Base-by-base conservation (phyloP, 805 yeast genomes). In the Starmerella apis region DNA sequence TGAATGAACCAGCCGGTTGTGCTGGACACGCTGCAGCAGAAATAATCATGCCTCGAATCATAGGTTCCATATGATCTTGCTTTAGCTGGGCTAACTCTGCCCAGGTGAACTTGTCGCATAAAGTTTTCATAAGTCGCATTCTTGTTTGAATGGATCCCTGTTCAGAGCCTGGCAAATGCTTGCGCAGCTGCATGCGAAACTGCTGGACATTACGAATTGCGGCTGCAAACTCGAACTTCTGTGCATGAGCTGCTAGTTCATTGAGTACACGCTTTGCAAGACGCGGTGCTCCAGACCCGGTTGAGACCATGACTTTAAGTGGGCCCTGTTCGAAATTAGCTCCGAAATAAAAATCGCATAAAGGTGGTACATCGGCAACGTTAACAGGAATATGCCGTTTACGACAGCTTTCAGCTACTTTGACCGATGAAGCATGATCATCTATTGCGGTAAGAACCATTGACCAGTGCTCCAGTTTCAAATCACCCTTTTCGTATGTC, bases 321-420 rank as follows among this genome's bases (percentile, higher is more conserved):
- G 79, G 77, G 14, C 88, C 92, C 55, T 76, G 76, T 59, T 83
- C 73, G 63, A 77, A 79, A 68, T 81, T 79, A 22, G 88, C 77
- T 1, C 94, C 95, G 64, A 85, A 85, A 67, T 83, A 85, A 65
- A 83, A 85, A 64, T 85, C 95, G 68, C 95, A 85, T 52, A 78
- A 68, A n/a, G 76, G 74, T 2, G 94, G 94, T 54, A 82, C 82
- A 63, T 85, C 95, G 1, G 94, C 94, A 35, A 84, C 80, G 61
- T 85, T 85, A 22, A 83, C 86, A 23, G 63, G 86, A 56, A 50
- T 78, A 66, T 39, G 69, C 68, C 53, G 72, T 65, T 53, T 70
- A 65, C 64, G 61, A 54, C 75, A 69, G 43, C 68, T 66, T 53
- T 75, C 72, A 61, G 80, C 84, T 19, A 85, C 78, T 55, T 67